These are phyloP conservation scores for Plasmodium fragile DNA, from an alignment of 169 alveolate genomes.

Conservation along the genomic window DNA sequence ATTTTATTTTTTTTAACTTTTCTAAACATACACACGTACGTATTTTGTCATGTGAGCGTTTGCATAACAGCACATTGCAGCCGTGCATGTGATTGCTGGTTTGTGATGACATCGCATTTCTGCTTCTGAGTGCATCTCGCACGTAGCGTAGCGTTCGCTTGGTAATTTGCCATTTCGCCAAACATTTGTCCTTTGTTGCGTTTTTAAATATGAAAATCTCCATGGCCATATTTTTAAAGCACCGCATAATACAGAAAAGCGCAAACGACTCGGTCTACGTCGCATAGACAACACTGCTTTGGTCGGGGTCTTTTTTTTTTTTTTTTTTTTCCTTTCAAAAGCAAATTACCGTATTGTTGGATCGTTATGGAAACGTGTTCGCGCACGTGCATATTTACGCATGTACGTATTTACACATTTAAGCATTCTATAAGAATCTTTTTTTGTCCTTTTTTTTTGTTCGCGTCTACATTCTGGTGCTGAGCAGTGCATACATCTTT, in stretches of 20 bases:
- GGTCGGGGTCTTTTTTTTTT: neutral
- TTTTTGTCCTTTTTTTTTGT: neutral
- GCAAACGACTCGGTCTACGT: neutral
- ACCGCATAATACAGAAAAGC: neutral
- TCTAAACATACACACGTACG: neutral
- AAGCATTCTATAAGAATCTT: neutral
- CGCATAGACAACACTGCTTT: neutral
- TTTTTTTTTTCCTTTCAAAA: neutral
- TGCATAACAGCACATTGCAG: neutral
- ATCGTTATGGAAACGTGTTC: neutral
- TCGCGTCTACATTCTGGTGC: conserved; percentile 7
- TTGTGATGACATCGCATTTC: conserved; percentile 14
- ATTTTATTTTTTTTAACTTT: neutral
- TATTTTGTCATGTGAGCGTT: neutral
- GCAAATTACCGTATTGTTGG: neutral
- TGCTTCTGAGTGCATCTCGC: conserved; percentile 34
- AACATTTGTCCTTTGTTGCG: neutral
- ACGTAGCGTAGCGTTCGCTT: neutral
- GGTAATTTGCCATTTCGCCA: neutral
- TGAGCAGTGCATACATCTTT: neutral
- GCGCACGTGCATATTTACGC: neutral
- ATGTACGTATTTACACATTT: neutral
- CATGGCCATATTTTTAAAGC: neutral
- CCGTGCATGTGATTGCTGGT: neutral
- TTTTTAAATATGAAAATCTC: neutral